Base-by-base conservation (phyloP, 805 yeast genomes). In the Myxozyma melibiosi region DNA sequence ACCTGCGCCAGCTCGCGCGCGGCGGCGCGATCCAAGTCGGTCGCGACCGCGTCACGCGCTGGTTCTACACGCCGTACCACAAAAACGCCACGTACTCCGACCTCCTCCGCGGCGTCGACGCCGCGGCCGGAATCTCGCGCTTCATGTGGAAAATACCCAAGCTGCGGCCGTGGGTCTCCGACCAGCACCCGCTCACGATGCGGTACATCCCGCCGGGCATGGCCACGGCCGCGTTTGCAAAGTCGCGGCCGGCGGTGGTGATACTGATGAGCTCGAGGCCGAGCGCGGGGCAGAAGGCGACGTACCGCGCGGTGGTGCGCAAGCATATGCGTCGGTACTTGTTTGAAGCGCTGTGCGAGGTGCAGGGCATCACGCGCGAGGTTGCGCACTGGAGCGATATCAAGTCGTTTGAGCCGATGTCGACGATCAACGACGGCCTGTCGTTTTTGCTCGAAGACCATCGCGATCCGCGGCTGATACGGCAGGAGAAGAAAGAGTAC, bases 331-430 rank as follows among this genome's bases (percentile, higher is more conserved):
- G 55, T 11, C 27, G 46, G n/a, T 22, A 22, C 13, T 7, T 58
- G 27, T 49, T 58, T 4, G 57, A 40, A 22, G 63, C 28, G 20
- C 27, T 30, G n/a, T 55, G 60, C 30, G 28, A 39, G 39, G 43
- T 51, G 18, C 63, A 58, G 22, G 50, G 50, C 5, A 55, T 58
- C 51, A 38, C 57, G 18, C 46, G 60, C 14, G 57, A 58, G 48
- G 48, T 52, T 9, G 42, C 33, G 20, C 38, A 51, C 20, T 58
- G 60, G 60, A 48, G 42, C 33, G 56, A 55, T 18, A 45, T 58
- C 25, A 24, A 30, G 4, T 25, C 58, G 31, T 55, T 56, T 41
- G 60, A 58, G 39, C 54, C 53, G 16, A 27, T 39, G 45, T n/a
- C n/a, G 51, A 33, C 5, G 53, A 50, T 8, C 16, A 27, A 38